Base-by-base conservation (phyloP, 441 rosid genomes). In the Hypseocharis bilobata region DNA sequence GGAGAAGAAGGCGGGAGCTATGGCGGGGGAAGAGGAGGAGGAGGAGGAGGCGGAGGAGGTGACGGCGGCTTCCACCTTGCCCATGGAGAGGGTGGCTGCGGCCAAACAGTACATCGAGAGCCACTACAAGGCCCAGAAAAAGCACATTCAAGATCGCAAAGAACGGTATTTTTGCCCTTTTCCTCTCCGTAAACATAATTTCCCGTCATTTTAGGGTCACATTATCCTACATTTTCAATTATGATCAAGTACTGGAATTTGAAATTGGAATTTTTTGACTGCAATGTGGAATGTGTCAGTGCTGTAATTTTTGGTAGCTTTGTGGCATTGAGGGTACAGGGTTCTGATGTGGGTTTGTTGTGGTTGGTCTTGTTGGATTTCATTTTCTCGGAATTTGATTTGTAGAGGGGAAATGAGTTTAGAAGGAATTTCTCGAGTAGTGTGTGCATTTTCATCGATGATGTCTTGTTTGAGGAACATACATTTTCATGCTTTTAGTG, bases 21-120 rank as follows among this genome's bases (percentile, higher is more conserved):
- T 51, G 56, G 6, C 22, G 56, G 56, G 6, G 28, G 63, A 8
- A 11, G 32, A 32, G 60, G 62, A 36, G 72, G 72, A 69, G 61
- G 72, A 68, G 66, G 72, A 32, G 17, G 66, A 32, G 27, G 68
- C 22, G 67, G 86, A 78, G 59, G 81, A 81, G 70, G 92, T 83
- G 83, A 87, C 82, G 70, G 47, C 82, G 66, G 96, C 93, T 67
- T 92, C 96, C 72, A 89, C 86, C 74, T 85, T 89, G 81, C 89
- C 96, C 67, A 84, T 92, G 96, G 98, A 89, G 92, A 92, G 80
- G 71, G 98, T 92, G 60, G 98, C 98, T n/a, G 96, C 96, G 13
- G 92, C 96, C 27, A 92, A 92, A 70, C 91, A 88, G 89, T 92
- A 77, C 82, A 92, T 92, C 57, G 98, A 92, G 85, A 89, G 88